These are phyloP conservation scores for Thalassiosira delicatula DNA, from an alignment of 352 stramenopile genomes.

Conservation along the genomic window DNA sequence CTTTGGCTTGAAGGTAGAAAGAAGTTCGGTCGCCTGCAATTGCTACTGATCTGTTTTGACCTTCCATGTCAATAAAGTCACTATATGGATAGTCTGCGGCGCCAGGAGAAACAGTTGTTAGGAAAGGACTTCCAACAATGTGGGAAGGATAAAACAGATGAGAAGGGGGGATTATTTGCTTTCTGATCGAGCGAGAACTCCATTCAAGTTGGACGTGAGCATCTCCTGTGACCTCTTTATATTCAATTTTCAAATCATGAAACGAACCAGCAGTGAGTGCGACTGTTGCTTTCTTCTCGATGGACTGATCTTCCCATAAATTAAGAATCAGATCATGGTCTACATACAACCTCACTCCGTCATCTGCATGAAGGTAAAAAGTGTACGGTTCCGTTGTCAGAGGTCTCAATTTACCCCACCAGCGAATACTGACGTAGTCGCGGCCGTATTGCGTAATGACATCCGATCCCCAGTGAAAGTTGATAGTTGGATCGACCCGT, in stretches of 20 bases:
- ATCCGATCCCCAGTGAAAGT: slow-evolving; percentile 91
- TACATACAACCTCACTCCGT: slow-evolving; percentile 92
- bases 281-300: slow-evolving; percentile 79
- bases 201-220: slow-evolving; percentile 89
- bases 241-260: slow-evolving; percentile 95
- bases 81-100: slow-evolving; percentile 95
- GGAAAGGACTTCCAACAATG: slow-evolving; percentile 93
- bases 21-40: slow-evolving; percentile 88
- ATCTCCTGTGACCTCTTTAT: slow-evolving; percentile 90
- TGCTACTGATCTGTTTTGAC: slow-evolving; percentile 67
- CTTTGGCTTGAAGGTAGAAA: slow-evolving; percentile 94
- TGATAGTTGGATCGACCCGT: slow-evolving; percentile 87
- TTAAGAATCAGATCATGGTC: slow-evolving; percentile 92
- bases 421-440: slow-evolving; percentile 94
- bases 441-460: slow-evolving; percentile 91
- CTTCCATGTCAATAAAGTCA: slow-evolving; percentile 67
- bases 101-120: slow-evolving; percentile 88
- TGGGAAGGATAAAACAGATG: slow-evolving; percentile 89
- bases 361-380: slow-evolving; percentile 91
- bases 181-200: slow-evolving; percentile 90
- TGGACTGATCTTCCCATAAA: slow-evolving; percentile 86
- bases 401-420: slow-evolving; percentile 91
- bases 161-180: slow-evolving; percentile 87
- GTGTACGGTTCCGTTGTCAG: slow-evolving; percentile 89
- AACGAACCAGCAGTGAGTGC: slow-evolving; percentile 84